Base-by-base conservation (phyloP, 2,329 filamentous ascomycete species). In the Cladosporium austrohemisphaericum region DNA sequence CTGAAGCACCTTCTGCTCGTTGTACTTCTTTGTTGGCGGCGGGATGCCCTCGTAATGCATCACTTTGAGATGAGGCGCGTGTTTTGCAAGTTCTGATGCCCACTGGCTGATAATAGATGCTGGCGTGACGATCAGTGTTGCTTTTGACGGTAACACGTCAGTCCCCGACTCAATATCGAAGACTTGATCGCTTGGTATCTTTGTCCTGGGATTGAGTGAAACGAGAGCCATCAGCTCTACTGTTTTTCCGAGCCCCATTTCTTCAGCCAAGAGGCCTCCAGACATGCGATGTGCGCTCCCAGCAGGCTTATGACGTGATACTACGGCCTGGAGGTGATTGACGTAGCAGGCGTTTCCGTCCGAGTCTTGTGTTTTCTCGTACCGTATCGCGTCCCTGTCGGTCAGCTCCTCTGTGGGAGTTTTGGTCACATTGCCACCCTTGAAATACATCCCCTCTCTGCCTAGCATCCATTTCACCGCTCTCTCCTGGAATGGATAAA, bases 211-310 rank as follows among this genome's bases (percentile, higher is more conserved):
- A 61, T 92, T 81, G 19, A 85, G 70, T 6, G 80, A 71, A n/a
- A 90, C 79, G 9, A 92, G 71, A 3, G 83, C 77, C 36, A 90
- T 80, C 2, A 88, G 74, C 67, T 92, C 88, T 3, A 91, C 73
- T 0, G 87, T 92, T 65, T 92, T 92, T 1, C 87, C 87, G 1
- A 92, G 71, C 0, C 87, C 87, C 87, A 92, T 92, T 65, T 92
- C 87, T 61, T 92, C 87, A 0, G 85, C 82, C 4, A 92, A 70
- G 40, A 89, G 83, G 0, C 86, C 86, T 2, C 82, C 82, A 28
- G 61, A 66, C 2, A 75, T 51, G 13, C 59, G 80, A 37, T 67
- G 75, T 9, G 80, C 51, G 0, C 58, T 55, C n/a, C 64, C 61
- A 44, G 78, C 23, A 10, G 59, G 58, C 68, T 18, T 65, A 6